Evolutionary conservation across 306 rosid species (phyloP).

Genomic region (Adenanthera pavonina): DNA sequence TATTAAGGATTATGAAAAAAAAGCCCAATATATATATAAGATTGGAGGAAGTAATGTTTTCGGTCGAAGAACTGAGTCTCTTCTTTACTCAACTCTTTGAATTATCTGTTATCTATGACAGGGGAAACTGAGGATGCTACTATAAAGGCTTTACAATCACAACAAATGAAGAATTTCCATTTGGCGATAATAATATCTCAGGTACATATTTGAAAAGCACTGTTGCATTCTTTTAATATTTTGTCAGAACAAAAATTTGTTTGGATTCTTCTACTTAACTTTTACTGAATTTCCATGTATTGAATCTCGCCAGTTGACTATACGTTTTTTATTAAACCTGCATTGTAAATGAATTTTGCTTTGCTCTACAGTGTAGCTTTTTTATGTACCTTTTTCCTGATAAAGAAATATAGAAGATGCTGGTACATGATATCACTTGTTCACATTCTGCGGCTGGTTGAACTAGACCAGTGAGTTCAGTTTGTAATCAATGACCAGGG

Average conservation of each 20-base stretch:
- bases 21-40: too few species aligned
- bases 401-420: conserved; percentile 30
- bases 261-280: conserved; percentile 4
- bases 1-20: too few species aligned
- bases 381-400: conserved; percentile 10
- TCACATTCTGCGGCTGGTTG: conserved; percentile 35
- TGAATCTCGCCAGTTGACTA: conserved; percentile 9
- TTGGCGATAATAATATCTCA: conserved; percentile 85
- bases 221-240: conserved; percentile 2
- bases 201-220: conserved; percentile 52
- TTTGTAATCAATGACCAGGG: conserved; percentile 68
- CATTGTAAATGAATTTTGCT: conserved; percentile 15
- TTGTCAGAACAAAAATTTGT: conserved; percentile 5
- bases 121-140: conserved; percentile 77
- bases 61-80: not conserved
- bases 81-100: conserved; percentile 13
- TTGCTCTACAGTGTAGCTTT: not conserved
- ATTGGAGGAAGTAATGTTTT: too few species aligned
- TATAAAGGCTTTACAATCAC: conserved; percentile 69
- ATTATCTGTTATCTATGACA: conserved; percentile 42
- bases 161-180: conserved; percentile 96
- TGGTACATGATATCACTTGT: conserved; percentile 24
- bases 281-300: not conserved
- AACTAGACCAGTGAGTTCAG: conserved; percentile 29
- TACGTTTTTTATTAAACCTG: not conserved